Evolutionary conservation across 163 green algal species (phyloP).

Genomic region (Scenedesmus sp.): DNA sequence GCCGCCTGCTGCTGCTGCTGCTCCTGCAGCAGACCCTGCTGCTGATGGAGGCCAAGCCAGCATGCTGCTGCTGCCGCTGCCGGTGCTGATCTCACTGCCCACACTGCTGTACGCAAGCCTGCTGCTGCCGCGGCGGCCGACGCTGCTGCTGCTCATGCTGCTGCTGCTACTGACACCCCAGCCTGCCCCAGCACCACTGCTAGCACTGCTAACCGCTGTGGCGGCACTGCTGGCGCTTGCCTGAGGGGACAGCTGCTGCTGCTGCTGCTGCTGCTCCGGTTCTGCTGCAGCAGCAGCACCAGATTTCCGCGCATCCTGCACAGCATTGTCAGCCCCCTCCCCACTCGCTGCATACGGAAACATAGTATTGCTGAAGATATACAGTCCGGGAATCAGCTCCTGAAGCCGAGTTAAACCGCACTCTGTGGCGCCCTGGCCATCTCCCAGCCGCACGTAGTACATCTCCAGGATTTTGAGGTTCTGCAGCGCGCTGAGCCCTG

Average conservation of each 20-base stretch:
- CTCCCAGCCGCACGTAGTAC: constrained; percentile 44
- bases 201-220: background rate
- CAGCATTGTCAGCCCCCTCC: background rate
- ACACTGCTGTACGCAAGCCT: background rate
- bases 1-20: constrained; percentile 5
- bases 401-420: background rate
- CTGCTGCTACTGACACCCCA: background rate
- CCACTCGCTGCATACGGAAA: background rate
- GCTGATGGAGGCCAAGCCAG: background rate
- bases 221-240: constrained; percentile 6
- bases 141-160: background rate
- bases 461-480: constrained; percentile 48
- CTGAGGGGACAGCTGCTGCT: background rate
- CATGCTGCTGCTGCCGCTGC: constrained; percentile 6
- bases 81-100: constrained; percentile 13
- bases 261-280: background rate
- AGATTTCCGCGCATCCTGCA: background rate
- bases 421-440: constrained; percentile 15
- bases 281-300: constrained; percentile 5
- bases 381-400: constrained; percentile 45
- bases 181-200: background rate
- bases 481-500: constrained; percentile 24
- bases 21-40: background rate
- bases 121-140: background rate
- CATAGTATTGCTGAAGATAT: constrained; percentile 50